phyloP scores from a whole-genome alignment of 2,329 filamentous ascomycete genomes.

The Helminthosporium solani region DNA sequence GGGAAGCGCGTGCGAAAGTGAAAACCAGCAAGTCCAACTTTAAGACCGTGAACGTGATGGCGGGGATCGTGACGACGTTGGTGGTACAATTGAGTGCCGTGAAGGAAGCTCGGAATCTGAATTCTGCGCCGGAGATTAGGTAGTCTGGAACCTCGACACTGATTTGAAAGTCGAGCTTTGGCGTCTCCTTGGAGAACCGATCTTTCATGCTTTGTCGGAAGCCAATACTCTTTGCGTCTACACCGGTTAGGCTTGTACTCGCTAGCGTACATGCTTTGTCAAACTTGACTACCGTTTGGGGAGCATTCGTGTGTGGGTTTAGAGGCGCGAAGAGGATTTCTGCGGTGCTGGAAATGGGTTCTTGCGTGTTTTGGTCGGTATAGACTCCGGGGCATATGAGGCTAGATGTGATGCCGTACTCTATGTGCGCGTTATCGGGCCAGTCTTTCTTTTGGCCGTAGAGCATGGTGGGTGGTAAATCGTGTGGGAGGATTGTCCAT shows the following conservation, averaged over 20 bases:
- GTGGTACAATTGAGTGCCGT: slow-evolving; percentile 7
- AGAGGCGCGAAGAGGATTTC: slow-evolving; percentile 21
- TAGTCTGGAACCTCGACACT: slow-evolving; percentile 17
- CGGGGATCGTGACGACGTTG: slow-evolving; percentile 18
- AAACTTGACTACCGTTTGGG: slow-evolving; percentile 6
- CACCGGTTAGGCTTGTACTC: slow-evolving; percentile 16
- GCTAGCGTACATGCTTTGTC: slow-evolving; percentile 17
- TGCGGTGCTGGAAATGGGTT: slow-evolving; percentile 11
- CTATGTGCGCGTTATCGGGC: slow-evolving; percentile 17
- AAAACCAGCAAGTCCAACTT: slow-evolving; percentile 22
- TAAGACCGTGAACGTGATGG: slow-evolving; percentile 16
- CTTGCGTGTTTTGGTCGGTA: slow-evolving; percentile 4
- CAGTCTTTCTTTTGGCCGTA: slow-evolving; percentile 1
- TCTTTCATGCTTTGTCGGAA: slow-evolving; percentile 25
- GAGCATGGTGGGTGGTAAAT: slow-evolving; percentile 26
- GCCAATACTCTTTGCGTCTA: slow-evolving; percentile 9
- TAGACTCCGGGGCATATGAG: slow-evolving; percentile 18
- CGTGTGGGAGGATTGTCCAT: slow-evolving; percentile 19
- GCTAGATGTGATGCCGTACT: slow-evolving; percentile 21
- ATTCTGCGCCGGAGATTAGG: slow-evolving; percentile 18
- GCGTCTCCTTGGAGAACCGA: slow-evolving; percentile 22
- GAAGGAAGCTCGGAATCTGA: slow-evolving; percentile 21
- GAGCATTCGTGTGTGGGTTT: slow-evolving; percentile 3
- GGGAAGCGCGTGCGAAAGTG: slow-evolving; percentile 23
- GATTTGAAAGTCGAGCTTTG: slow-evolving; percentile 21